A percentile compares a stretch with the other conserved stretches of the same genome.
These are phyloP conservation scores for Salix brachista DNA, from an alignment of 345 rosid species.

Conservation along the genomic window DNA sequence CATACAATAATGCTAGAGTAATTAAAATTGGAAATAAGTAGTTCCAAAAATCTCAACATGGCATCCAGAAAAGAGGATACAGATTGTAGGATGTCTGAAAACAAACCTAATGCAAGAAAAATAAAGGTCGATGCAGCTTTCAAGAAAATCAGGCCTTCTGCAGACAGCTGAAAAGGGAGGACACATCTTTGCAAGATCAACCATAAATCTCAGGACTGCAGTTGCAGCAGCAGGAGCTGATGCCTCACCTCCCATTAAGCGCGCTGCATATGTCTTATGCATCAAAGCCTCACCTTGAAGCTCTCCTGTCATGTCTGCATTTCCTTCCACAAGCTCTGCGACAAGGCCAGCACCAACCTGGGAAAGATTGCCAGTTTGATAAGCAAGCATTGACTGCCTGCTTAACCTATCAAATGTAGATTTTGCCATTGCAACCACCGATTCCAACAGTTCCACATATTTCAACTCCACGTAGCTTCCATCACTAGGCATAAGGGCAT, in stretches of 20 bases:
- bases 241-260: conserved; percentile 98
- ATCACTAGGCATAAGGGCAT: conserved; percentile 90
- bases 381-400: conserved; percentile 83
- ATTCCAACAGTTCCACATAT: conserved; percentile 88
- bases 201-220: conserved; percentile 95
- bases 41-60: not conserved
- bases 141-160: conserved; percentile 87
- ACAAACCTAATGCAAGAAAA: conserved; percentile 95
- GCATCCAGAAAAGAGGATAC: conserved; percentile 7
- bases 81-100: conserved; percentile 19
- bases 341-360: conserved; percentile 83
- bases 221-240: conserved; percentile 99
- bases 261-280: conserved; percentile 99
- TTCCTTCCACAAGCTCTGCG: conserved; percentile 90
- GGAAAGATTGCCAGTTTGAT: conserved; percentile 86
- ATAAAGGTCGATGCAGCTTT: conserved; percentile 86
- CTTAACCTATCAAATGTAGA: conserved; percentile 90
- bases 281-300: conserved; percentile 99
- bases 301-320: conserved; percentile 88
- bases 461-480: conserved; percentile 75
- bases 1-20: not conserved
- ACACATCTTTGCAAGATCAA: conserved; percentile 98
- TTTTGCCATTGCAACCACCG: conserved; percentile 89
- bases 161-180: conserved; percentile 90
- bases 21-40: not conserved